A percentile compares a stretch with the other conserved stretches of the same genome.
Evolutionary conservation across 257 asterid species (phyloP).

Genomic region (Salvia rosmarinus): DNA sequence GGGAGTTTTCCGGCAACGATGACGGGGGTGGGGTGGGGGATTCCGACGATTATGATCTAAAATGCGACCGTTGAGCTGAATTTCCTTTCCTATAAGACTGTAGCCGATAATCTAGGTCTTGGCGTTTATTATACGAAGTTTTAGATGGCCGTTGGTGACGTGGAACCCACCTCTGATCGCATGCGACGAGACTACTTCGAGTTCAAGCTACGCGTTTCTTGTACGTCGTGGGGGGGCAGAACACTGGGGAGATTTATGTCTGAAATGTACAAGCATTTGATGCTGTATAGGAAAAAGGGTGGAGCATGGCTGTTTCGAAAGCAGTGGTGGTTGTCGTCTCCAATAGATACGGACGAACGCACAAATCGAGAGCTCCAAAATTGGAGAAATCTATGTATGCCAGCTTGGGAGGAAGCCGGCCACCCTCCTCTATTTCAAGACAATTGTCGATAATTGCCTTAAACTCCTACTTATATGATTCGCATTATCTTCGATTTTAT

Average conservation of each 20-base stretch:
- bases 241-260: conserved; percentile 7
- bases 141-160: conserved; percentile 39
- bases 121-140: conserved; percentile 8
- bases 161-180: conserved; percentile 30
- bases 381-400: conserved; percentile 14
- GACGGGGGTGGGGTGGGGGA: conserved; percentile 21
- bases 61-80: conserved; percentile 21
- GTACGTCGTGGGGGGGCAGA: not conserved
- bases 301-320: not conserved
- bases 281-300: no score
- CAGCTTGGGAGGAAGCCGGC: conserved; percentile 8
- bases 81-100: conserved; percentile 14
- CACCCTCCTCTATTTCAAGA: conserved; percentile 13
- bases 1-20: not conserved
- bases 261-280: conserved; percentile 10
- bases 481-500: no score
- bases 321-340: not conserved
- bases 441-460: conserved; percentile 16
- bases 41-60: not conserved
- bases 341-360: conserved; percentile 27
- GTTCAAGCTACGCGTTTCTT: not conserved
- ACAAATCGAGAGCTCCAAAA: not conserved
- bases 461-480: no score
- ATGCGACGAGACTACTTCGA: not conserved
- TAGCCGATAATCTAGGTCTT: conserved; percentile 34